These are phyloP conservation scores for Globisporangium okanoganense DNA, from an alignment of 352 stramenopile genomes.

Conservation along the genomic window DNA sequence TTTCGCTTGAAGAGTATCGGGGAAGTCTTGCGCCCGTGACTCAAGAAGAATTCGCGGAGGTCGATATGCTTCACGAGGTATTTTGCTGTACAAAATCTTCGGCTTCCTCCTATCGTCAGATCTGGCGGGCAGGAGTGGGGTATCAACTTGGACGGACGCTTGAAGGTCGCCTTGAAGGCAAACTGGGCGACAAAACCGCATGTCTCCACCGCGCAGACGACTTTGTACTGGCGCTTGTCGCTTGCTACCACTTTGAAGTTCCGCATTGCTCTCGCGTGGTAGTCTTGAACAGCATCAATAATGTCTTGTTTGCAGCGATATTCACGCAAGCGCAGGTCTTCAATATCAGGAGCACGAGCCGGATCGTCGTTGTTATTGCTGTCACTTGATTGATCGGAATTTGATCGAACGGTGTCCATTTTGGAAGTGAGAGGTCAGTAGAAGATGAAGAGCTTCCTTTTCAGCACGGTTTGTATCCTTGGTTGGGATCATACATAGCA, in stretches of 20 bases:
- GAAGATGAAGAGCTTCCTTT: too few relatives aligned
- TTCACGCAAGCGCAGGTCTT: neutral
- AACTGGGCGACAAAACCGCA: neutral
- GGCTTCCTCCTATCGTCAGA: neutral
- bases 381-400: neutral
- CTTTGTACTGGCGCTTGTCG: neutral
- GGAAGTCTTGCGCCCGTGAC: neutral
- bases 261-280: neutral
- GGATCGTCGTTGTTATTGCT: neutral
- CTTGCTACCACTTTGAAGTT: neutral
- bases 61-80: neutral
- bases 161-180: neutral
- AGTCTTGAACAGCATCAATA: neutral
- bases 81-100: neutral
- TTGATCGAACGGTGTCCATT: neutral
- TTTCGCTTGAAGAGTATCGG: neutral
- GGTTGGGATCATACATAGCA: too few relatives aligned
- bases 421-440: neutral
- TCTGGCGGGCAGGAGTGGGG: neutral
- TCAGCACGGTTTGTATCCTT: too few relatives aligned
- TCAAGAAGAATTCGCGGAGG: neutral
- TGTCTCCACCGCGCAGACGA: neutral
- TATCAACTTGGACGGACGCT: neutral
- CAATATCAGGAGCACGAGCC: neutral
- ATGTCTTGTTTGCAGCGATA: neutral